Percentiles rank a stretch among this genome's conserved stretches.
phyloP scores from a whole-genome alignment of 345 rosid species.

The Physaria fendleri region DNA sequence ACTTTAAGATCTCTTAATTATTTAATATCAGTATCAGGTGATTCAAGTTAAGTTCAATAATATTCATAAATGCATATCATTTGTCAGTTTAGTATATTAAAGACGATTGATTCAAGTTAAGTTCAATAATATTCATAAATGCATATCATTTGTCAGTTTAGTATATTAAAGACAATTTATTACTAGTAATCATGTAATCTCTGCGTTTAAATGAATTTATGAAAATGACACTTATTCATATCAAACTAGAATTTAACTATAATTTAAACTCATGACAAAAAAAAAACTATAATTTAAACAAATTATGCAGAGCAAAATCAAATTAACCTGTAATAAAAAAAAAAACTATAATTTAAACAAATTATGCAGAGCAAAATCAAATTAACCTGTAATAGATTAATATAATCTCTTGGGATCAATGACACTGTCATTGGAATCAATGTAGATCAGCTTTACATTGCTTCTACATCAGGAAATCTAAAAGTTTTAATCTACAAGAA shows the following conservation, averaged over 20 bases:
- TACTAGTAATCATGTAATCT: not conserved
- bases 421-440: not conserved
- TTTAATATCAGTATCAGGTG: not conserved
- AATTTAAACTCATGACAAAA: no score
- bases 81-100: slow-evolving; percentile 11
- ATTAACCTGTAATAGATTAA: not conserved
- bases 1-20: not conserved
- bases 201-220: slow-evolving; percentile 23
- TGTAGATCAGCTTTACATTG: slow-evolving; percentile 30
- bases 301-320: not conserved
- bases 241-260: not conserved
- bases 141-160: not conserved
- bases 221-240: slow-evolving; percentile 14
- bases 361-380: not conserved
- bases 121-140: not conserved
- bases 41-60: not conserved
- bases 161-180: not conserved
- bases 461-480: slow-evolving; percentile 50
- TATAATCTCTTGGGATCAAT: not conserved
- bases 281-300: not conserved
- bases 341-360: not conserved
- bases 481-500: slow-evolving; percentile 45
- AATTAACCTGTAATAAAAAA: not conserved
- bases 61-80: not conserved
- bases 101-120: not conserved